A percentile compares a stretch with the other conserved stretches of the same genome.
These are phyloP conservation scores for Aspergillus saccharolyticus DNA, from an alignment of 495 filamentous ascomycete species.

Conservation along the genomic window DNA sequence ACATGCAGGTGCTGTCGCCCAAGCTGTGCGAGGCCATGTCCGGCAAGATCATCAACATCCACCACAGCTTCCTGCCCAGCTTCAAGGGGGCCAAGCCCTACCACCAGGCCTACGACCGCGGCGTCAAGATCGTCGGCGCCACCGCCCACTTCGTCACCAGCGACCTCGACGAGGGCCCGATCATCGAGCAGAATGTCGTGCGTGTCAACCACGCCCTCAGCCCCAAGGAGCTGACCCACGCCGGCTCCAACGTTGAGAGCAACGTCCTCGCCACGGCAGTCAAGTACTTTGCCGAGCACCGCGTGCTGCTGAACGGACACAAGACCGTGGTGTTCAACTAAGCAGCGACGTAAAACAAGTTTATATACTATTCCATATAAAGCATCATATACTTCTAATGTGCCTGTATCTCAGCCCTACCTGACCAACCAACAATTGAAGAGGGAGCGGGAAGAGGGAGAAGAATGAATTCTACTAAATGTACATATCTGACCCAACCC, in stretches of 20 bases:
- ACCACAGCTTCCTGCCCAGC: conserved; percentile 71
- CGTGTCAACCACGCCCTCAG: conserved; percentile 65
- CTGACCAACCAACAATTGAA: neutral
- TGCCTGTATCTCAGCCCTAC: neutral
- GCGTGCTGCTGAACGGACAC: conserved; percentile 65
- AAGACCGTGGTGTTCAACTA: conserved; percentile 70
- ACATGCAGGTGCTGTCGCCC: conserved; percentile 77
- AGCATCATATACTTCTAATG: neutral
- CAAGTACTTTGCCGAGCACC: conserved; percentile 66
- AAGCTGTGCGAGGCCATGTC: conserved; percentile 66
- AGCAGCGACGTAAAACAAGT: neutral
- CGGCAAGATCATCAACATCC: conserved; percentile 76
- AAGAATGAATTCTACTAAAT: neutral
- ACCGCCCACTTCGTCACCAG: conserved; percentile 74
- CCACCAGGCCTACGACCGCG: conserved; percentile 71
- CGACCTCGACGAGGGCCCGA: conserved; percentile 71
- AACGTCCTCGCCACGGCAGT: conserved; percentile 67
- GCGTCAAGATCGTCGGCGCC: conserved; percentile 76
- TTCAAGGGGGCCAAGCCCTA: conserved; percentile 82
- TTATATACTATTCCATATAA: neutral
- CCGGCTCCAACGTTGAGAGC: conserved; percentile 71
- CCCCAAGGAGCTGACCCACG: conserved; percentile 64
- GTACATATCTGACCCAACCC: neutral
- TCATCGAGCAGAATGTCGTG: conserved; percentile 71
- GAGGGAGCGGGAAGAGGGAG: neutral